These are phyloP conservation scores for Lasiodiplodia hormozganensis DNA, from an alignment of 2,329 filamentous ascomycete genomes.

Conservation along the genomic window DNA sequence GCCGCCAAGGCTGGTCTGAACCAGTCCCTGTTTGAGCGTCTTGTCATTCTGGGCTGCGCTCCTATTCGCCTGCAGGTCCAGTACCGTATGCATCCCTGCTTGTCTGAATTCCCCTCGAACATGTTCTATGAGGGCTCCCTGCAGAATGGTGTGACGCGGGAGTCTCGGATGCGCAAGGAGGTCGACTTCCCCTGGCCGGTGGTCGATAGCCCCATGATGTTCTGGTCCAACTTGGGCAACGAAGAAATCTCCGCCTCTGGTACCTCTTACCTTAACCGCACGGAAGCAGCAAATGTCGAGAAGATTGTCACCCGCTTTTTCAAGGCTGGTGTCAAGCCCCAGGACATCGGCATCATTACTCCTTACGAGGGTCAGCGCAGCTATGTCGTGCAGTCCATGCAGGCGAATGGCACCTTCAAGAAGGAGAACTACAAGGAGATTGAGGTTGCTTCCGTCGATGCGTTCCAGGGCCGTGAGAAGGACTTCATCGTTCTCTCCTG, in stretches of 20 bases:
- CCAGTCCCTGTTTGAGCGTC: slow-evolving; percentile 96
- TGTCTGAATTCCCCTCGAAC: slow-evolving; percentile 97
- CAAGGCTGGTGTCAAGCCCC: slow-evolving; percentile 95
- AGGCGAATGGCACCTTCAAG: slow-evolving; percentile 94
- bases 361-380: slow-evolving; percentile 98
- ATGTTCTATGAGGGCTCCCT: slow-evolving; percentile 99
- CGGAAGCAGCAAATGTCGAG: slow-evolving; percentile 95
- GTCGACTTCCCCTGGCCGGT: slow-evolving; percentile 99
- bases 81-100: slow-evolving; percentile 98
- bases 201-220: slow-evolving; percentile 97
- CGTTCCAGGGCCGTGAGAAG: slow-evolving; percentile 98
- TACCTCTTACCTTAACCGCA: slow-evolving; percentile 97
- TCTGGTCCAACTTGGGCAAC: slow-evolving; percentile 97
- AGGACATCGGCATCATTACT: slow-evolving; percentile 95
- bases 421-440: slow-evolving; percentile 99
- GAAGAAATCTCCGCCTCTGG: slow-evolving; percentile 98
- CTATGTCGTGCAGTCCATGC: slow-evolving; percentile 99
- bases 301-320: slow-evolving; percentile 99
- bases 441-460: slow-evolving; percentile 96
- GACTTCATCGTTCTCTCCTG: slow-evolving; percentile 98
- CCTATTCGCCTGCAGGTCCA: slow-evolving; percentile 96
- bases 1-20: slow-evolving; percentile 96
- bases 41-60: slow-evolving; percentile 87
- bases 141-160: slow-evolving; percentile 93
- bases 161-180: slow-evolving; percentile 86